A percentile compares a stretch with the other conserved stretches of the same genome.
Conservation (phyloP, 805 yeast species). For the Candida maesae region DNA sequence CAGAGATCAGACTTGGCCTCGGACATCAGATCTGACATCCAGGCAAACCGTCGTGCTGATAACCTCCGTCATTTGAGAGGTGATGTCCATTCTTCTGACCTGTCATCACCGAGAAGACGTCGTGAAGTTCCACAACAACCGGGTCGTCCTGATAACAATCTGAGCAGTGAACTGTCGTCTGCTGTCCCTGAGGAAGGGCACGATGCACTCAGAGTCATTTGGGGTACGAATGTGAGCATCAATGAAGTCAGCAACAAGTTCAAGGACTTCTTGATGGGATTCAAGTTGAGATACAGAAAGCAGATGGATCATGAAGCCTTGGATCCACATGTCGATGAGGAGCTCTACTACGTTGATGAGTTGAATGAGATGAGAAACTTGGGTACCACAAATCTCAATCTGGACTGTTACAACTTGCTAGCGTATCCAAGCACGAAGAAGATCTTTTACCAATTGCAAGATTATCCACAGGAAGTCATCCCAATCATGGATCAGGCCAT, state of each 20-base stretch:
- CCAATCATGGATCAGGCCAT: conserved; percentile 97
- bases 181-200: conserved; percentile 34
- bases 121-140: conserved; percentile 38
- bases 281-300: conserved; percentile 72
- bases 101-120: conserved; percentile 69
- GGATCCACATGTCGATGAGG: conserved; percentile 58
- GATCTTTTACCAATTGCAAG: conserved; percentile 78
- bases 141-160: conserved; percentile 1
- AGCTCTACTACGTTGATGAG: conserved; percentile 67
- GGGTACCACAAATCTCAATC: conserved; percentile 77
- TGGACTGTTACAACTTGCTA: conserved; percentile 77
- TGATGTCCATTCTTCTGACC: conserved; percentile 70
- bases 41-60: conserved; percentile 38
- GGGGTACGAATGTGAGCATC: conserved; percentile 98
- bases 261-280: conserved; percentile 78
- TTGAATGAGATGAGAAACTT: conserved; percentile 70
- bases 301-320: conserved; percentile 35
- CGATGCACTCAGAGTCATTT: conserved; percentile 86
- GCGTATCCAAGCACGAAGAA: conserved; percentile 74
- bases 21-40: conserved; percentile 43
- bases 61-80: conserved; percentile 60
- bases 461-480: conserved; percentile 94
- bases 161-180: conserved; percentile 27
- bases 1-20: conserved; percentile 32
- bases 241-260: conserved; percentile 80